Evolutionary conservation across 2,329 filamentous ascomycete species (phyloP), one percentile per base, ranked within the genome.

Genomic region (Xylariaceae sp.): DNA sequence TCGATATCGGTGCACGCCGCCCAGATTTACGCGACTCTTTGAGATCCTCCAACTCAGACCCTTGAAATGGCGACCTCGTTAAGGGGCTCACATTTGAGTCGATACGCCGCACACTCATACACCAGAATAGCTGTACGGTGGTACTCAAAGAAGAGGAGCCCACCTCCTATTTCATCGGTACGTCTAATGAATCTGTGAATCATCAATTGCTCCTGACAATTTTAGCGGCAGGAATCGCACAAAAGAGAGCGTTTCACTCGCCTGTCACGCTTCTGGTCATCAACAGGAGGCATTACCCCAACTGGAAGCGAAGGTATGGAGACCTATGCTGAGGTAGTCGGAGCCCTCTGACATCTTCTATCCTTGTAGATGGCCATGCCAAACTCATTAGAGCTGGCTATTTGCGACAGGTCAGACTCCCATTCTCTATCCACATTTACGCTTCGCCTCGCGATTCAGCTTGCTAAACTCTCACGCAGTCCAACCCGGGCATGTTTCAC

Each of bases 401-500:
- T 63, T 69, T 92, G 42, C 84, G 87, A 55, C 87, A 90, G 75
- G 86, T 87, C 58, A 62, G 71, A 4, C 22, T 28, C 22, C 22
- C 4, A 5, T 7, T 28, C 22, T 5, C 22, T 7, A 5, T 28
- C 22, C 22, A 28, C 4, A 5, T 28, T 28, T 7, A 28, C 7
- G 22, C 22, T 55, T 31, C 39, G 19, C 16, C 22, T 31, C 55
- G 19, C 51, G 31, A 11, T 31, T 12, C 22, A 38, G 34, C 13
- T 40, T 40, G 38, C 19, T 51, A 19, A 36, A 43, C 17, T 18
- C 41, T 47, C 18, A 6, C 17, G 42, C 18, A 66, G 84, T 86
- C 90, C 17, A 88, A 96, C 66, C 84, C 92, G 7, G 94, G 94
- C 28, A 84, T 97, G 34, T 99, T 97, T 63, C 94, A 99, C 65